Evolutionary conservation across 1,284 basidiomycete species (phyloP), one percentile per base, ranked within the genome.

Genomic region (Naganishia albida): DNA sequence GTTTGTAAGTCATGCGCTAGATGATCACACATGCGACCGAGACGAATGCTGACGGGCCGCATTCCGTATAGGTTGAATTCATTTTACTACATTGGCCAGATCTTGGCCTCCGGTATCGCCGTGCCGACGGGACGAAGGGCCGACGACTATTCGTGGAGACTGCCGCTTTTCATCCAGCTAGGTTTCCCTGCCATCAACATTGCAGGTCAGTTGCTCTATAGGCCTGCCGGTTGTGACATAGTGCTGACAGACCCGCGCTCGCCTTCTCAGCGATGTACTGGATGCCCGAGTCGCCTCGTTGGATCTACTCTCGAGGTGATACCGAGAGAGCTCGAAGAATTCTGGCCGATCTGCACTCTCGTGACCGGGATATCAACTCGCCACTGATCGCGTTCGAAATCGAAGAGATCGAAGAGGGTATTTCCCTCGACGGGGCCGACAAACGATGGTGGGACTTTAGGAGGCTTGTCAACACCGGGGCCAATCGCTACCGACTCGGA

Each of bases 81-180:
- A 38, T 84, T 82, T 73, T 85, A 80, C 72, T 84, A 85, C 70
- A 78, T 85, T 49, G 84, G 84, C 2, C 83, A 85, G 71, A 83
- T 85, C 70, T 74, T 80, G 40, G 80, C 80, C 1, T 76, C 77
- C 15, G 84, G 84, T 15, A 82, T 85, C 75, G 82, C 84, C 72
- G 82, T 86, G 15, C 77, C 83, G 0, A 83, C 83, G 15, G 83
- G 83, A 20, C 78, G 75, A 53, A 81, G 75, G 68, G 44, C 69
- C 13, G 81, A 68, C 68, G 76, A 82, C 25, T 75, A 78, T 74
- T 80, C 83, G 12, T 85, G 84, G 84, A 77, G 83, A 38, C 72
- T 83, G 16, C 84, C 83, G 2, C 72, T 84, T 10, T 81, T 82
- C 63, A 78, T 62, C 44, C 42, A 53, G 25, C 40, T 40, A 28